phyloP scores from a whole-genome alignment of 129 eudicot genomes.

The Pittosporum tobira region DNA sequence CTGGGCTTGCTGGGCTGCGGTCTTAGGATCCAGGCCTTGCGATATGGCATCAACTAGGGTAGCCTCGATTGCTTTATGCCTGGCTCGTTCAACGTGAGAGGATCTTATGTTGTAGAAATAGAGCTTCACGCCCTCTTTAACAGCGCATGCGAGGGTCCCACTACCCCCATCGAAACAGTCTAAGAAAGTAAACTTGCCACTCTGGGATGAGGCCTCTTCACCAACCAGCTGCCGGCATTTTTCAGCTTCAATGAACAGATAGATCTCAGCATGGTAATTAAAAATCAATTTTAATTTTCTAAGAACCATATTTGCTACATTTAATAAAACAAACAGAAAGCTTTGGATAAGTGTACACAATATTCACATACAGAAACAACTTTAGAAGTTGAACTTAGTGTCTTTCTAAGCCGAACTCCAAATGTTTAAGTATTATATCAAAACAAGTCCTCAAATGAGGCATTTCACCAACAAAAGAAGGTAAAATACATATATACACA shows the following conservation, averaged over 20 bases:
- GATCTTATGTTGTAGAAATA: conserved; percentile 62
- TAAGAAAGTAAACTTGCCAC: conserved; percentile 64
- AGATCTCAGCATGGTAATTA: too few relatives aligned
- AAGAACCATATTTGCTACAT: conserved; percentile 1
- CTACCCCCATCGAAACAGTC: conserved; percentile 76
- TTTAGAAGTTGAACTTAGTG: neutral
- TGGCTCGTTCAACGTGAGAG: conserved; percentile 54
- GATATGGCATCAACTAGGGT: conserved; percentile 56
- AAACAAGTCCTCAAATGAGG: too few relatives aligned
- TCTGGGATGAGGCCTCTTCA: conserved; percentile 70
- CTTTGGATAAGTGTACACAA: neutral
- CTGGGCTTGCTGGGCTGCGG: conserved; percentile 65
- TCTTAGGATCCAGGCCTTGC: conserved; percentile 51
- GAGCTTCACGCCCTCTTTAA: conserved; percentile 72
- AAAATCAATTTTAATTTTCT: too few relatives aligned
- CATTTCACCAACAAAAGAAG: too few relatives aligned
- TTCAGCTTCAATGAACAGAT: conserved; percentile 46
- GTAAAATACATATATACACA: too few relatives aligned
- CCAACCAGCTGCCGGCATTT: conserved; percentile 74
- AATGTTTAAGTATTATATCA: too few relatives aligned
- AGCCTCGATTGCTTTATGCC: conserved; percentile 55
- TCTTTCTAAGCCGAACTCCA: neutral
- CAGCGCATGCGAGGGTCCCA: conserved; percentile 76
- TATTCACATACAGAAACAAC: neutral
- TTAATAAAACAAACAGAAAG: neutral